Conservation (phyloP, 169 alveolate genomes). For the Theileria orientalis region DNA sequence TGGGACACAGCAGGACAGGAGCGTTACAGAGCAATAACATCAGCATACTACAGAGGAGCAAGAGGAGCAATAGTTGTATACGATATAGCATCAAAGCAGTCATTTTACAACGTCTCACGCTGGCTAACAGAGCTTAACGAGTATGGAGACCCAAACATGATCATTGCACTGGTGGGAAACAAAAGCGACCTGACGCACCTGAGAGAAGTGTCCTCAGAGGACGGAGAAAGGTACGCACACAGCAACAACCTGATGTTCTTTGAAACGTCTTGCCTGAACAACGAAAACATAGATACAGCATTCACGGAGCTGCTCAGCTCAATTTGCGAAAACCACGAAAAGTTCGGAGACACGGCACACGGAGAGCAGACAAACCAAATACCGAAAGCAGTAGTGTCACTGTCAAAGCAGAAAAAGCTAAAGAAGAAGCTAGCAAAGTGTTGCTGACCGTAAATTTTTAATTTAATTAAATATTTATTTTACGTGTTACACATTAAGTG, state of each 20-base stretch:
- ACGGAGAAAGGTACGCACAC: constrained; percentile 88
- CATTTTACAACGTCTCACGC: constrained; percentile 91
- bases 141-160: constrained; percentile 94
- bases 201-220: constrained; percentile 89
- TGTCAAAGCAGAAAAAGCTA: constrained; percentile 6
- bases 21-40: constrained; percentile 97
- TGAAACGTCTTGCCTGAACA: constrained; percentile 95
- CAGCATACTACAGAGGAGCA: constrained; percentile 99
- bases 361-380: background rate
- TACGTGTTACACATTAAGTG: no score
- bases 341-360: constrained; percentile 26
- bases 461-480: background rate
- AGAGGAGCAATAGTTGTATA: constrained; percentile 98
- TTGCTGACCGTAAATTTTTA: background rate
- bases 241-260: constrained; percentile 88
- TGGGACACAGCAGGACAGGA: constrained; percentile 99
- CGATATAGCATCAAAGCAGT: constrained; percentile 93
- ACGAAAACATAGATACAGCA: constrained; percentile 94
- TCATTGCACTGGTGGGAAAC: constrained; percentile 96
- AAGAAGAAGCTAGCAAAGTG: constrained; percentile 22
- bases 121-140: constrained; percentile 97
- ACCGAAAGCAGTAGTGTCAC: constrained; percentile 3
- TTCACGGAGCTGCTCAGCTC: constrained; percentile 78
- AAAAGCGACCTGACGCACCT: constrained; percentile 91
- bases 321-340: constrained; percentile 68